These are phyloP conservation scores for Metarhizium rileyi DNA, from an alignment of 2,329 filamentous ascomycete genomes.

Conservation along the genomic window DNA sequence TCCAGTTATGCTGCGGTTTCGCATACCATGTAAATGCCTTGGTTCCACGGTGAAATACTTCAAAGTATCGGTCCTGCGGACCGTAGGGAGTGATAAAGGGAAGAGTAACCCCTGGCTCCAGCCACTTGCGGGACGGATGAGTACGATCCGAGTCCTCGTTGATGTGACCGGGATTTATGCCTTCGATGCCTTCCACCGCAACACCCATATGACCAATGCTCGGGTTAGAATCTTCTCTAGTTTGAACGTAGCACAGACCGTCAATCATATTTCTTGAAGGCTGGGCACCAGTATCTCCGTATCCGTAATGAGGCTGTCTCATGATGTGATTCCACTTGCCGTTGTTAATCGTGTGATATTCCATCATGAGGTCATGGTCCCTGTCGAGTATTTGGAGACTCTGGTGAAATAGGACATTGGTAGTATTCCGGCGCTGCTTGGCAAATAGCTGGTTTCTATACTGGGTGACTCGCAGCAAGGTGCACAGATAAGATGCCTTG, in stretches of 20 bases:
- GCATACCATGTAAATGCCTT: conserved; percentile 21
- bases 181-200: conserved; percentile 22
- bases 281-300: conserved; percentile 15
- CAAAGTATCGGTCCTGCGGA: conserved; percentile 21
- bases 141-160: conserved; percentile 45
- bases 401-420: conserved; percentile 38
- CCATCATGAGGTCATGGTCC: conserved; percentile 39
- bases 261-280: conserved; percentile 44
- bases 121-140: conserved; percentile 28
- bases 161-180: conserved; percentile 25
- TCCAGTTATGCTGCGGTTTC: conserved; percentile 22
- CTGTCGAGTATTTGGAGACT: conserved; percentile 40
- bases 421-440: conserved; percentile 44
- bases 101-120: conserved; percentile 20
- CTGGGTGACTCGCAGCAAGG: conserved; percentile 35
- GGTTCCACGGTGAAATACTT: conserved; percentile 25
- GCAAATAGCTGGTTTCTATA: conserved; percentile 45
- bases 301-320: conserved; percentile 39
- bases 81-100: conserved; percentile 23
- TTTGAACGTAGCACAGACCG: conserved; percentile 44
- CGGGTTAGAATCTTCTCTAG: conserved; percentile 35
- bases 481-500: conserved; percentile 45
- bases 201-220: conserved; percentile 31
- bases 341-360: conserved; percentile 39
- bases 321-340: conserved; percentile 50